Percentiles rank a stretch among this genome's conserved stretches.
Conservation (phyloP, 2,329 filamentous ascomycete species). For the Sporothrix pallida region DNA sequence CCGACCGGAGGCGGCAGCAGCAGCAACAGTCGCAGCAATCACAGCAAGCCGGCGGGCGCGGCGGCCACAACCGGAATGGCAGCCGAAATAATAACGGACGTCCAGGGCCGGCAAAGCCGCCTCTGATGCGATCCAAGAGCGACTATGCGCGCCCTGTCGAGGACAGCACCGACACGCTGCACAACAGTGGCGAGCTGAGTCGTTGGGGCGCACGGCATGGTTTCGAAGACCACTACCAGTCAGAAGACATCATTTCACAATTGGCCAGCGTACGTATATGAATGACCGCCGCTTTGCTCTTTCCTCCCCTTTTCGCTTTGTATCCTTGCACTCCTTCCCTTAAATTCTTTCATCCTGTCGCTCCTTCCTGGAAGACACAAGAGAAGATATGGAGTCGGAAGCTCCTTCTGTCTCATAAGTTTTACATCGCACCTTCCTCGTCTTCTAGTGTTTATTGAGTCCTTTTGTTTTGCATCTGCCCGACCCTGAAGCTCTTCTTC, state of each 20-base stretch:
- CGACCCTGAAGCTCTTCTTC: background rate
- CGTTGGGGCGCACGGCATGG: slow-evolving; percentile 74
- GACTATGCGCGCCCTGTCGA: slow-evolving; percentile 54
- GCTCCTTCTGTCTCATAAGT: background rate
- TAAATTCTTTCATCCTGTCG: background rate
- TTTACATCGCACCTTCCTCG: background rate
- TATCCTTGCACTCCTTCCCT: background rate
- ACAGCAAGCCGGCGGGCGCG: slow-evolving; percentile 45
- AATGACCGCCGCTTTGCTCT: slow-evolving; percentile 4
- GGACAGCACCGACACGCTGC: slow-evolving; percentile 36
- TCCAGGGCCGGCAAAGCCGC: slow-evolving; percentile 50
- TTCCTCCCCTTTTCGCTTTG: background rate
- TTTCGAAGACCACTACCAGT: slow-evolving; percentile 91
- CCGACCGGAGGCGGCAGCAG: slow-evolving; percentile 30
- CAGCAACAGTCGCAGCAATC: slow-evolving; percentile 36
- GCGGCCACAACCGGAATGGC: slow-evolving; percentile 38
- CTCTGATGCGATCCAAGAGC: slow-evolving; percentile 63
- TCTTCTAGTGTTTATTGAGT: background rate
- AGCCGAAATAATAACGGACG: slow-evolving; percentile 31
- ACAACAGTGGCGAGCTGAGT: slow-evolving; percentile 43
- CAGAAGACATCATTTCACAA: slow-evolving; percentile 84
- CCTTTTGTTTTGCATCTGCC: background rate
- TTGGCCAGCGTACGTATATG: slow-evolving; percentile 72
- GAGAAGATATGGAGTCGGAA: background rate
- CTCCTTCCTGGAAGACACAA: background rate